phyloP scores from a whole-genome alignment of 768 basidiomycete genomes.

The Cystobasidium tubakii region DNA sequence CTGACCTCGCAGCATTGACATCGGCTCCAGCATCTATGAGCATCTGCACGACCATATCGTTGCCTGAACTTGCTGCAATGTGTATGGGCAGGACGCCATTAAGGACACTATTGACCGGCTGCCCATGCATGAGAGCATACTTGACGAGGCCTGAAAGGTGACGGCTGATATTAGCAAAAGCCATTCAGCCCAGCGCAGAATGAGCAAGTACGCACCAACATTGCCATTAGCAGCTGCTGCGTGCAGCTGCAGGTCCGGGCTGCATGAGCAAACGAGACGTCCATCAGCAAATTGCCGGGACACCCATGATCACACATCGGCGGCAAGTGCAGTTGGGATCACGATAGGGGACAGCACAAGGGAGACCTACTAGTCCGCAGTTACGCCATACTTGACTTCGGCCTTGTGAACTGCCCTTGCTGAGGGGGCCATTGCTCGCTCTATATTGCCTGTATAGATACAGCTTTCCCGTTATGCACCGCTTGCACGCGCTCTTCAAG shows the following conservation, averaged over 20 bases:
- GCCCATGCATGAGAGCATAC: constrained; percentile 86
- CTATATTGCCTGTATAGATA: not conserved
- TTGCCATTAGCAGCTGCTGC: constrained; percentile 61
- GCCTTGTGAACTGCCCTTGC: constrained; percentile 28
- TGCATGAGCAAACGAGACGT: not conserved
- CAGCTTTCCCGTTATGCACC: not conserved
- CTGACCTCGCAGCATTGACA: constrained; percentile 86
- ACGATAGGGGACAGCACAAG: not conserved
- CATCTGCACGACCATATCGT: constrained; percentile 75
- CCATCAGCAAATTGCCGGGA: not conserved
- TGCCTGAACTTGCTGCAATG: constrained; percentile 86
- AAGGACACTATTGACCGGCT: constrained; percentile 90
- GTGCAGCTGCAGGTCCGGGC: constrained; percentile 53
- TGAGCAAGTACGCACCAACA: constrained; percentile 54
- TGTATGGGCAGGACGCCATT: constrained; percentile 96
- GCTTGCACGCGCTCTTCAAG: not conserved
- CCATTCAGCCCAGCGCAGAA: not conserved
- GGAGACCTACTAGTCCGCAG: constrained; percentile 32
- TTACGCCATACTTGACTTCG: constrained; percentile 32
- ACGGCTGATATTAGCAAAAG: not conserved
- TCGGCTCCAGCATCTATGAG: constrained; percentile 93
- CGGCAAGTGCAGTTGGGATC: not conserved
- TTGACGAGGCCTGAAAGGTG: constrained; percentile 61
- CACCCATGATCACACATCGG: not conserved
- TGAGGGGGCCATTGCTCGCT: constrained; percentile 27